These are phyloP conservation scores for Pseudocercospora cruenta DNA, from an alignment of 2,329 filamentous ascomycete genomes.

Conservation along the genomic window DNA sequence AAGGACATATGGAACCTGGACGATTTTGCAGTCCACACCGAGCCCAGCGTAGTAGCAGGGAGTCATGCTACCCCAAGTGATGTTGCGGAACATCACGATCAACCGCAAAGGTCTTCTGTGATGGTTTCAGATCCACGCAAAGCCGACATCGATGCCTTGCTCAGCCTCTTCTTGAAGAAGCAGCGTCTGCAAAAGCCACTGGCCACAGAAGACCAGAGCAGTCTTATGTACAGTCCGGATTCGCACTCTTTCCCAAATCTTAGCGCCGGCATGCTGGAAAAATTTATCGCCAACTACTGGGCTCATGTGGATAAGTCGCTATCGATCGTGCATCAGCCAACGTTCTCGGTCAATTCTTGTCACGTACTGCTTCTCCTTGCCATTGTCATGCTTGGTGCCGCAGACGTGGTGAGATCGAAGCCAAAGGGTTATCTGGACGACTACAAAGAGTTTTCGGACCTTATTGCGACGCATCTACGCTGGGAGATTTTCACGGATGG, in stretches of 20 bases:
- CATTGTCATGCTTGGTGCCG: slow-evolving; percentile 87
- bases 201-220: slow-evolving; percentile 9
- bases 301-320: slow-evolving; percentile 87
- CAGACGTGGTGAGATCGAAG: slow-evolving; percentile 79
- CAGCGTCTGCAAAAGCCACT: slow-evolving; percentile 12
- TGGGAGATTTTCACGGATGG: slow-evolving; percentile 92
- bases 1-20: slow-evolving; percentile 29
- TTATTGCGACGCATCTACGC: slow-evolving; percentile 83
- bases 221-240: slow-evolving; percentile 18
- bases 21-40: slow-evolving; percentile 11
- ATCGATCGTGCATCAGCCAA: slow-evolving; percentile 88
- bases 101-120: not conserved
- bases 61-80: slow-evolving; percentile 12
- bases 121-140: slow-evolving; percentile 15
- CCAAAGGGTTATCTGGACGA: slow-evolving; percentile 71
- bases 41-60: slow-evolving; percentile 8
- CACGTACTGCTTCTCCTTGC: slow-evolving; percentile 79
- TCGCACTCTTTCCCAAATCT: slow-evolving; percentile 52
- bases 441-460: slow-evolving; percentile 81
- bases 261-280: slow-evolving; percentile 89
- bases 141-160: slow-evolving; percentile 10
- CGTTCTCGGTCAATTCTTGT: slow-evolving; percentile 81
- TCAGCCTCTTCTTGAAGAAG: slow-evolving; percentile 18
- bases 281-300: slow-evolving; percentile 90
- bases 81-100: slow-evolving; percentile 3